Conservation (phyloP, 139 green algal species). For the Tetradesmus obliquus region DNA sequence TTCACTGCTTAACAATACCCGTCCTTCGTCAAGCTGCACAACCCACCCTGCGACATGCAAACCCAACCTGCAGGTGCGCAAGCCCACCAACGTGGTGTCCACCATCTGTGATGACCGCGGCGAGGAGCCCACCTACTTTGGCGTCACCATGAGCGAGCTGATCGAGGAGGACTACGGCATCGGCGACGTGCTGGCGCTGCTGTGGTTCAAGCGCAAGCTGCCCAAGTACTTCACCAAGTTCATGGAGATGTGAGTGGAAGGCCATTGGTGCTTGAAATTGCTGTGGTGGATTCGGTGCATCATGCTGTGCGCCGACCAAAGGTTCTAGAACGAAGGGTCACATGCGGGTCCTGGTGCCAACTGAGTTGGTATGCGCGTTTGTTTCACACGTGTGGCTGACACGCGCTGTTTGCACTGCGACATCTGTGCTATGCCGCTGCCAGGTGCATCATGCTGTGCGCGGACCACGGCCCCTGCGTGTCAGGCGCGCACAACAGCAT, state of each 20-base stretch:
- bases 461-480: constrained; percentile 94
- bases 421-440: neutral
- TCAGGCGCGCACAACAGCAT: constrained; percentile 96
- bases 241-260: constrained; percentile 86
- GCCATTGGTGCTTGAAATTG: neutral
- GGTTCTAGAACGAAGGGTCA: neutral
- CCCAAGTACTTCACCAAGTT: constrained; percentile 94
- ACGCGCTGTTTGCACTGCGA: neutral
- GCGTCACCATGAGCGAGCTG: constrained; percentile 82
- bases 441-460: constrained; percentile 94
- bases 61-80: constrained; percentile 75
- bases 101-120: constrained; percentile 96
- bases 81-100: constrained; percentile 91
- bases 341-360: neutral
- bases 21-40: no score
- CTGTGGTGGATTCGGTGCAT: neutral
- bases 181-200: constrained; percentile 89
- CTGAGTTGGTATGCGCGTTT: no score
- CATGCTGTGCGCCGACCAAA: neutral
- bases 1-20: no score
- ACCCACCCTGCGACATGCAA: neutral
- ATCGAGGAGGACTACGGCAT: constrained; percentile 87
- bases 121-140: constrained; percentile 86
- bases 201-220: constrained; percentile 93
- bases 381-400: no score